Evolutionary conservation across 805 yeast species (phyloP).

Genomic region (Zygotorulaspora danielsina): DNA sequence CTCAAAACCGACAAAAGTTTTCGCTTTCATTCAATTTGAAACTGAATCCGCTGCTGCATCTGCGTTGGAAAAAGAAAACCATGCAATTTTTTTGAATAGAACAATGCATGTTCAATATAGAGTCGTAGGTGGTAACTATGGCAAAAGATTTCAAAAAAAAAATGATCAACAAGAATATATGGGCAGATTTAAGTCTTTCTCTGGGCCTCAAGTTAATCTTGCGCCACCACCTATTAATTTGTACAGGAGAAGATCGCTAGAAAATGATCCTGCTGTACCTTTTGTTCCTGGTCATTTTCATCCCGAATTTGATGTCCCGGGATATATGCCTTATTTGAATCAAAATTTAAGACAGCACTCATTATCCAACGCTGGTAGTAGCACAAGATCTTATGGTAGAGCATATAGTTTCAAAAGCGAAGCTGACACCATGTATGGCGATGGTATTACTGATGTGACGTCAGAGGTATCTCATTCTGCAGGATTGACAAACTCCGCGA

Average conservation of each 20-base stretch:
- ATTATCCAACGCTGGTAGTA: conserved; percentile 14
- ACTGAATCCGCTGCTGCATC: conserved; percentile 73
- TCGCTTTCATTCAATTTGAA: conserved; percentile 69
- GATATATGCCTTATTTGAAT: conserved; percentile 18
- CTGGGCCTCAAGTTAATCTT: conserved; percentile 44
- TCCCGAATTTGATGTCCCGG: conserved; percentile 20
- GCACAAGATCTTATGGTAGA: conserved; percentile 17
- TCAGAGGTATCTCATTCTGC: conserved; percentile 27
- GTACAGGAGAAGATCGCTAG: conserved; percentile 40
- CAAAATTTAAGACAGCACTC: conserved; percentile 23
- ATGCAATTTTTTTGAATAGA: conserved; percentile 63
- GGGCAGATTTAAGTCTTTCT: conserved; percentile 21
- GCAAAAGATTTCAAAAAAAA: conserved; percentile 26
- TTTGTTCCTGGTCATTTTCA: conserved; percentile 14
- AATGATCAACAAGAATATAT: conserved; percentile 22
- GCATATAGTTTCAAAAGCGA: conserved; percentile 15
- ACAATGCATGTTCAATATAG: conserved; percentile 85
- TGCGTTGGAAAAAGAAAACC: conserved; percentile 83
- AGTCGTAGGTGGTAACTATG: conserved; percentile 41
- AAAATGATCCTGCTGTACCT: conserved; percentile 14
- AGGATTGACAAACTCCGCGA: conserved; percentile 20
- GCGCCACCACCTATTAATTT: conserved; percentile 83
- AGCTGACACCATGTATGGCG: conserved; percentile 14
- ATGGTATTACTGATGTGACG: conserved; percentile 20
- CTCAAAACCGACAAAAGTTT: conserved; percentile 47